Percentiles rank a stretch among this genome's conserved stretches.
These are phyloP conservation scores for Nicotiana knightiana DNA, from an alignment of 257 asterid species.

Conservation along the genomic window DNA sequence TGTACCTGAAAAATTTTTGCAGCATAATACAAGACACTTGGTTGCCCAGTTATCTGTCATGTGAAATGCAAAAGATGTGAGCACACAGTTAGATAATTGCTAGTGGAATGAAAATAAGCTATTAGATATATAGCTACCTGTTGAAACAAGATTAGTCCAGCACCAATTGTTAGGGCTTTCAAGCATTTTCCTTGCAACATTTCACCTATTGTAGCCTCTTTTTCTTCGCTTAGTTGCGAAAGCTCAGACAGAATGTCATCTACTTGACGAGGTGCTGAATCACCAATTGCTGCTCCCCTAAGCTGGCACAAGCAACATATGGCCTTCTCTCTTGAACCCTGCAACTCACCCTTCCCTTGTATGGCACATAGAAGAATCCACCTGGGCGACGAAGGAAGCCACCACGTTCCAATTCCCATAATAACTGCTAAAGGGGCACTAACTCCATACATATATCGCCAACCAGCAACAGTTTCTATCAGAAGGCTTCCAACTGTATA, in stretches of 20 bases:
- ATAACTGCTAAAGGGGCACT: slow-evolving; percentile 65
- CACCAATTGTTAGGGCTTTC: slow-evolving; percentile 90
- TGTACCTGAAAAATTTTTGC: slow-evolving; percentile 86
- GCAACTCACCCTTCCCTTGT: slow-evolving; percentile 70
- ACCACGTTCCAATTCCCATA: slow-evolving; percentile 97
- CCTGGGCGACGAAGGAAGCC: slow-evolving; percentile 93
- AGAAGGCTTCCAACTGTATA: slow-evolving; percentile 79
- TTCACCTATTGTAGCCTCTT: slow-evolving; percentile 66
- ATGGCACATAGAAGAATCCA: slow-evolving; percentile 86
- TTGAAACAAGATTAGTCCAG: slow-evolving; percentile 86
- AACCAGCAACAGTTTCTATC: slow-evolving; percentile 67
- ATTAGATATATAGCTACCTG: slow-evolving; percentile 48
- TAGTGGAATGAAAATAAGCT: background rate
- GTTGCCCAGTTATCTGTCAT: slow-evolving; percentile 95
- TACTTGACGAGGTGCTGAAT: slow-evolving; percentile 59
- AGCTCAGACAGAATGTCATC: slow-evolving; percentile 89
- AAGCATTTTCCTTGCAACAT: slow-evolving; percentile 87
- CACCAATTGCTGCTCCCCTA: slow-evolving; percentile 59
- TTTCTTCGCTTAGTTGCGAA: slow-evolving; percentile 66
- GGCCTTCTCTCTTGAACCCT: slow-evolving; percentile 55
- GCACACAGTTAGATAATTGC: background rate
- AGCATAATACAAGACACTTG: slow-evolving; percentile 95
- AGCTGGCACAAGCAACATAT: slow-evolving; percentile 66
- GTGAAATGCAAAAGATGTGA: slow-evolving; percentile 22
- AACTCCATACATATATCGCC: slow-evolving; percentile 87